Conservation (phyloP, 2,329 filamentous ascomycete species). For the Acephala macrosclerotiorum region DNA sequence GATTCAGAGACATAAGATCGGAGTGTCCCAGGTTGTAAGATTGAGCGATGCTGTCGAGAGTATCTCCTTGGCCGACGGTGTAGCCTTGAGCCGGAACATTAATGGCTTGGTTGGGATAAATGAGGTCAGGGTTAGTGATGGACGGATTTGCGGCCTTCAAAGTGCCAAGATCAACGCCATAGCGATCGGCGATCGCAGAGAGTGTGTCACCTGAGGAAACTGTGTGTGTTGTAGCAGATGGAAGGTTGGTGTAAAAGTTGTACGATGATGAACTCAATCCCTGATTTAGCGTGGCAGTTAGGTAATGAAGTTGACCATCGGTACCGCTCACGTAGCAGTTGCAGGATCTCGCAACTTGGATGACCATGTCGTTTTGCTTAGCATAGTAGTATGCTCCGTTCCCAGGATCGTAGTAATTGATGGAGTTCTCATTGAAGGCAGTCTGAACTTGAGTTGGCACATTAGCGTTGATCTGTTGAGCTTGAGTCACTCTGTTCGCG, state of each 20-base stretch:
- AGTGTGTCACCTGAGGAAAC: neutral
- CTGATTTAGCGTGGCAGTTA: neutral
- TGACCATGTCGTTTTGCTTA: neutral
- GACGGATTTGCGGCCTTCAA: slow-evolving; percentile 6
- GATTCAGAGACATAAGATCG: neutral
- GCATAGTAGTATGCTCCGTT: slow-evolving; percentile 9
- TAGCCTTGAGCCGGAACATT: slow-evolving; percentile 15
- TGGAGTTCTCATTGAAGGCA: slow-evolving; percentile 1
- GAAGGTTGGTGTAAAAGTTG: neutral
- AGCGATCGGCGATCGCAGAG: neutral
- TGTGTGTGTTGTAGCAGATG: neutral
- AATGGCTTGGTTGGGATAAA: neutral
- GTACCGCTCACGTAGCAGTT: slow-evolving; percentile 6
- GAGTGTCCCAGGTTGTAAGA: neutral
- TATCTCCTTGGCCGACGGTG: neutral
- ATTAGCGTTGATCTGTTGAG: slow-evolving; percentile 11
- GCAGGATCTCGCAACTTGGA: slow-evolving; percentile 13
- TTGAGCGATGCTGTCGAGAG: slow-evolving; percentile 5
- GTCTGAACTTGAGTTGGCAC: slow-evolving; percentile 1
- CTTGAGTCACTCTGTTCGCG: slow-evolving; percentile 9
- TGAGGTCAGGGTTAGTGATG: neutral
- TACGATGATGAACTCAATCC: neutral
- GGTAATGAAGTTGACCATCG: slow-evolving; percentile 12
- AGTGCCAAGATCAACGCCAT: slow-evolving; percentile 5
- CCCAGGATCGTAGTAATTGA: slow-evolving; percentile 17